These are phyloP conservation scores for Elaeis guineensis DNA, from an alignment of 176 grass and related monocot species.

Conservation along the genomic window DNA sequence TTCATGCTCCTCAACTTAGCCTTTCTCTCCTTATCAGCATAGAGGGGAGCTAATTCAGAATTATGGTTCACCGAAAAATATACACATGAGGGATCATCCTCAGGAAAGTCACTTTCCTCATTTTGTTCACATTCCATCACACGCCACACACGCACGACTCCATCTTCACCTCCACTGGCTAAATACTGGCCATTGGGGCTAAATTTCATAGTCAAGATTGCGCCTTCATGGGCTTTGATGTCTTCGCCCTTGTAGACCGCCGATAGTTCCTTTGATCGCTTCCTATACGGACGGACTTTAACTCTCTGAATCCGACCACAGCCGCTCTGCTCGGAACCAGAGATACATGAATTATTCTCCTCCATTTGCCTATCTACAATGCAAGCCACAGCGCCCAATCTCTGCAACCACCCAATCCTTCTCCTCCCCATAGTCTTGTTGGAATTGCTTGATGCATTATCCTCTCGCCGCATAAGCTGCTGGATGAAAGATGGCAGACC, in stretches of 20 bases:
- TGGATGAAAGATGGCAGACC: conserved; percentile 58
- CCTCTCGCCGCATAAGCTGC: conserved; percentile 59
- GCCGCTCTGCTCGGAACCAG: conserved; percentile 22
- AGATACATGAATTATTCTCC: conserved; percentile 27
- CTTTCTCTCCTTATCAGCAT: conserved; percentile 38
- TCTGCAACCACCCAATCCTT: conserved; percentile 54
- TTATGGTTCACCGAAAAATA: conserved; percentile 68
- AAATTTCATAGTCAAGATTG: conserved; percentile 72
- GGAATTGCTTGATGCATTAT: conserved; percentile 16
- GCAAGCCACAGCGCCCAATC: conserved; percentile 46
- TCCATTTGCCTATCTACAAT: conserved; percentile 27
- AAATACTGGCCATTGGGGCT: conserved; percentile 61
- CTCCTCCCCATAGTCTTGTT: conserved; percentile 25
- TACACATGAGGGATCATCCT: conserved; percentile 58
- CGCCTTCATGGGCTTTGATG: conserved; percentile 68
- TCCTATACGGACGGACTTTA: conserved; percentile 56
- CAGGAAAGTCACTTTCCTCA: conserved; percentile 26
- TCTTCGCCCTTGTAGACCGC: conserved; percentile 66
- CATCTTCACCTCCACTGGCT: conserved; percentile 79
- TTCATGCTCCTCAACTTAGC: conserved; percentile 39
- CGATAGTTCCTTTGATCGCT: conserved; percentile 66
- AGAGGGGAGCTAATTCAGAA: conserved; percentile 43
- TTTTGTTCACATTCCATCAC: conserved; percentile 45
- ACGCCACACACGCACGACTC: conserved; percentile 67
- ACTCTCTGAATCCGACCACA: conserved; percentile 32